phyloP scores from a whole-genome alignment of 768 basidiomycete species.

The Tulasnella calospora region DNA sequence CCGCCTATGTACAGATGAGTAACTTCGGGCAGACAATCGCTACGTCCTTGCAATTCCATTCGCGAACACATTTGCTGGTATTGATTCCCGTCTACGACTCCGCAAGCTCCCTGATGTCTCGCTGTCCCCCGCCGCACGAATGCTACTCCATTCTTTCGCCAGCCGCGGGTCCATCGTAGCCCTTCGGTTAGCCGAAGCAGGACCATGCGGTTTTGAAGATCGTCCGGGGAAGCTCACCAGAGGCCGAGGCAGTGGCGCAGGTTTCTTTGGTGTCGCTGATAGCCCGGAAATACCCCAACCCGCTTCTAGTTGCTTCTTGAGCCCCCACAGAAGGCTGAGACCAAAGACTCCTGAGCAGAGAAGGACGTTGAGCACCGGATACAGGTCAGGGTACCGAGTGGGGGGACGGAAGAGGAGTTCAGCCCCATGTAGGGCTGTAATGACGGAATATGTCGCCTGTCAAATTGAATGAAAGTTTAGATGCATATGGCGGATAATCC shows the following conservation, averaged over 20 bases:
- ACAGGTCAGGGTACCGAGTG: slow-evolving; percentile 76
- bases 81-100: not conserved
- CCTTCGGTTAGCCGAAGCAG: slow-evolving; percentile 2
- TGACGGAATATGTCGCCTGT: slow-evolving; percentile 54
- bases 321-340: slow-evolving; percentile 84
- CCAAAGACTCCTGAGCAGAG: slow-evolving; percentile 75
- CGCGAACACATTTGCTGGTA: not conserved
- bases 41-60: not conserved
- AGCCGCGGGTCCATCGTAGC: slow-evolving; percentile 6
- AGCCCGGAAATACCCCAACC: slow-evolving; percentile 69
- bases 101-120: not conserved
- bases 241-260: not conserved
- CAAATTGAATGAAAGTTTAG: slow-evolving; percentile 21
- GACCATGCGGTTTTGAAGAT: not conserved
- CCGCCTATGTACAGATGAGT: not conserved
- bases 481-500: not conserved
- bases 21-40: not conserved
- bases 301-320: slow-evolving; percentile 72
- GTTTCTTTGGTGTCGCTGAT: slow-evolving; percentile 28
- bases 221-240: slow-evolving; percentile 3
- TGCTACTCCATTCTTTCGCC: slow-evolving; percentile 4
- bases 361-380: slow-evolving; percentile 76
- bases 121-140: not conserved
- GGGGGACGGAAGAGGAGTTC: slow-evolving; percentile 64
- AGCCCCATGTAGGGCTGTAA: slow-evolving; percentile 54